phyloP scores from a whole-genome alignment of 225 moss, liverwort and hornwort genomes.

The Sphagnum contortum region DNA sequence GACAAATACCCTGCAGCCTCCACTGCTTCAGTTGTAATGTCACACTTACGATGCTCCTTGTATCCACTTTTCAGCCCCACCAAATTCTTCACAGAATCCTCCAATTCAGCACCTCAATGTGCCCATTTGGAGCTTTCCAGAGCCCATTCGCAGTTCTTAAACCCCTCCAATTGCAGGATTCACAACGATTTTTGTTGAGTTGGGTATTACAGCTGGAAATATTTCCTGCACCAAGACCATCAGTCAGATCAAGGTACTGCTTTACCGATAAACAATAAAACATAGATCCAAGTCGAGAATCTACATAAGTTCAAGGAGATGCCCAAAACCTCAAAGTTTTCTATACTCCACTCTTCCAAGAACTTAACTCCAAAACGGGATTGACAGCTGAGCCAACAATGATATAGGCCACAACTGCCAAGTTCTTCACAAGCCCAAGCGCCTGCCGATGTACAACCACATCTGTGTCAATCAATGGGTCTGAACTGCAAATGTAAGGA shows the following conservation, averaged over 20 bases:
- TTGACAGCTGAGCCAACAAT: conserved; percentile 97
- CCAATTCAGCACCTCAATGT: too few species aligned
- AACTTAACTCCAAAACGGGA: conserved; percentile 74
- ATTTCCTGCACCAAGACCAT: conserved; percentile 44
- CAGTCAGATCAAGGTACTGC: not conserved
- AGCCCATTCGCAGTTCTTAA: too few species aligned
- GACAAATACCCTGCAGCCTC: too few species aligned
- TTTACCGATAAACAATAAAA: not conserved
- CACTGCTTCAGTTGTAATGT: too few species aligned
- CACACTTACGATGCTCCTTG: too few species aligned
- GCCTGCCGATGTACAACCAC: conserved; percentile 20
- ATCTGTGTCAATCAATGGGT: too few species aligned
- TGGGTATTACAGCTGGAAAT: conserved; percentile 93
- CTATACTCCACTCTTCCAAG: conserved; percentile 98
- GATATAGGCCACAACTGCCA: conserved; percentile 96
- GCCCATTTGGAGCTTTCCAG: too few species aligned
- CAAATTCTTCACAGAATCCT: too few species aligned
- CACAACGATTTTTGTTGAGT: conserved; percentile 96
- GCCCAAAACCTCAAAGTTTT: conserved; percentile 63
- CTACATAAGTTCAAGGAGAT: too few species aligned
- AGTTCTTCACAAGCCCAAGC: conserved; percentile 91
- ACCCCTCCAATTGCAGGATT: conserved; percentile 14
- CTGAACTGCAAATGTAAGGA: too few species aligned
- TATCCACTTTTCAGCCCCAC: too few species aligned
- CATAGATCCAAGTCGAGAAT: not conserved